Conservation (phyloP, 192 early-diverging fungal species). For the Coemansia sp. region DNA sequence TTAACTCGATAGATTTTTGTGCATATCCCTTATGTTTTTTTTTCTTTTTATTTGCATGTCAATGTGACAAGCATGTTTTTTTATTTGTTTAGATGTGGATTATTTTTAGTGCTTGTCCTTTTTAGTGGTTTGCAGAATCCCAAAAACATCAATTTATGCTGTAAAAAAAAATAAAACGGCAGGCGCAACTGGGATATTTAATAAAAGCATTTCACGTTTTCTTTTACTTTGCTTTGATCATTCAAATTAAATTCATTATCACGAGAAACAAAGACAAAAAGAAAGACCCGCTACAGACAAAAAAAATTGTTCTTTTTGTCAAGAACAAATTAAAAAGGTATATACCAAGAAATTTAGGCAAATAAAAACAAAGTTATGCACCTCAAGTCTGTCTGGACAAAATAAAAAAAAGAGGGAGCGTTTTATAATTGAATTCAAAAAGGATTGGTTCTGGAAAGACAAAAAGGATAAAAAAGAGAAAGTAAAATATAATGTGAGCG, state of each 20-base stretch:
- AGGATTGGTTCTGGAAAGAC: not conserved
- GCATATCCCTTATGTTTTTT: not conserved
- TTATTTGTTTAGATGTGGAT: not conserved
- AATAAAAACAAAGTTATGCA: not conserved
- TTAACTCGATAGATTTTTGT: not conserved
- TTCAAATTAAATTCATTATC: not conserved
- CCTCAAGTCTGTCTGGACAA: not conserved
- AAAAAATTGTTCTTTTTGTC: too few species aligned
- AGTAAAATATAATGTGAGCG: too few species aligned
- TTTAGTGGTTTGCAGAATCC: not conserved
- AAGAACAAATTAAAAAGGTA: not conserved
- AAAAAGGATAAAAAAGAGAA: not conserved
- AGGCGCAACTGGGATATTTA: not conserved
- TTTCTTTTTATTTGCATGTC: not conserved
- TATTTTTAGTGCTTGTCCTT: not conserved
- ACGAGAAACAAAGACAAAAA: slow-evolving; percentile 4
- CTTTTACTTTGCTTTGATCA: not conserved
- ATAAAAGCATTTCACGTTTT: not conserved
- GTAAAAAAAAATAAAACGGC: not conserved
- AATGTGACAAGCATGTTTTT: not conserved
- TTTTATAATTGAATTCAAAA: not conserved
- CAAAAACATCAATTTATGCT: not conserved
- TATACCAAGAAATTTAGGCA: not conserved
- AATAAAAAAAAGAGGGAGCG: not conserved
- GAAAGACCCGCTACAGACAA: too few species aligned